Conservation (phyloP, 2,329 filamentous ascomycete genomes). For the Trichoderma pleuroti region DNA sequence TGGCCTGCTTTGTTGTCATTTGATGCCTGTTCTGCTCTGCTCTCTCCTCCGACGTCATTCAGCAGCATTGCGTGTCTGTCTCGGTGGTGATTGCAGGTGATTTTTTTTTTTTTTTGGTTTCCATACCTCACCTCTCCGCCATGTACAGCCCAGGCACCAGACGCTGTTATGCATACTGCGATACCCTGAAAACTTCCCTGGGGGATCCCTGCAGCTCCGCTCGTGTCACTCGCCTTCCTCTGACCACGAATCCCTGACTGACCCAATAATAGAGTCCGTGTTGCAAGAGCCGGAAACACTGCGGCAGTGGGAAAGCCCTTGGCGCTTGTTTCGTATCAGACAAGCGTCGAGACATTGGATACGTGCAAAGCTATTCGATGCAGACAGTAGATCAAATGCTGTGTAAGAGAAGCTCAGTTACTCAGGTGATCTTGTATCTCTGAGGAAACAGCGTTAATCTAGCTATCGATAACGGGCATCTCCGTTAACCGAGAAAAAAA, state of each 20-base stretch:
- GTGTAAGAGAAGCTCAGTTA: not conserved
- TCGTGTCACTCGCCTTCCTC: not conserved
- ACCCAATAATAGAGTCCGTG: not conserved
- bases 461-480: not conserved
- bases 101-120: no score
- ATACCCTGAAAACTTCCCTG: not conserved
- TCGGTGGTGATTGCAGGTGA: not conserved
- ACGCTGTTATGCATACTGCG: constrained; percentile 5
- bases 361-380: not conserved
- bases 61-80: not conserved
- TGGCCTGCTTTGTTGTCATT: no score
- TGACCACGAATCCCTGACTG: not conserved
- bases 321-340: not conserved
- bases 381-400: not conserved
- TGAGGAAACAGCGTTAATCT: not conserved
- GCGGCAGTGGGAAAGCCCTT: not conserved
- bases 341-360: not conserved
- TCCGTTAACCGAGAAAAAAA: not conserved
- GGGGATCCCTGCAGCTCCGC: not conserved
- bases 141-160: no score
- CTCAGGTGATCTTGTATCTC: not conserved
- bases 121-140: no score
- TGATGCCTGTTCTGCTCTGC: not conserved
- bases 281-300: not conserved
- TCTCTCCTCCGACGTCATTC: not conserved